Evolutionary conservation across 2,329 filamentous ascomycete genomes (phyloP).

Genomic region (Thielaviopsis punctulata): DNA sequence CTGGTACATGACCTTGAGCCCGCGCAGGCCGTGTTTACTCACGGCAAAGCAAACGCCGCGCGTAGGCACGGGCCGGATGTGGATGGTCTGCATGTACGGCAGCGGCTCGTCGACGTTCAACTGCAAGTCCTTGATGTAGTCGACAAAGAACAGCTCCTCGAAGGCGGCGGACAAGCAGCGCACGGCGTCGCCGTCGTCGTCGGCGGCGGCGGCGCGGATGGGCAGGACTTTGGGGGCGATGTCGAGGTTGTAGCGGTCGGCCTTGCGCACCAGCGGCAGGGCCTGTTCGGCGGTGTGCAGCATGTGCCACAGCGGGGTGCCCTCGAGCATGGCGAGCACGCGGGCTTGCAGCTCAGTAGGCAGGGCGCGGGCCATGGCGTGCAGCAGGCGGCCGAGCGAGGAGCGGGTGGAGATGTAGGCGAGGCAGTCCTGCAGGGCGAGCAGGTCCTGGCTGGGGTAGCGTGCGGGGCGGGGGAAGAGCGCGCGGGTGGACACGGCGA

Average conservation of each 20-base stretch:
- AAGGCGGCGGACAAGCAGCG: constrained; percentile 3
- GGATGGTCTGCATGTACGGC: not conserved
- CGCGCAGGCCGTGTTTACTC: constrained; percentile 10
- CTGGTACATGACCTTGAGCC: constrained; percentile 8
- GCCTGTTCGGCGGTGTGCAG: constrained; percentile 7
- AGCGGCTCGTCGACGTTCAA: not conserved
- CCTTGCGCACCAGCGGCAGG: constrained; percentile 5
- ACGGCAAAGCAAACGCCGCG: constrained; percentile 9
- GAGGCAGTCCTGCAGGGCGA: not conserved
- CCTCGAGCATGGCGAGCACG: not conserved
- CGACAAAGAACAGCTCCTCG: constrained; percentile 10
- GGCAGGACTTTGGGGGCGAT: constrained; percentile 2
- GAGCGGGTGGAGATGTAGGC: not conserved
- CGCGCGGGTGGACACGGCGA: constrained; percentile 10
- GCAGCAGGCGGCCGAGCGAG: constrained; percentile 5
- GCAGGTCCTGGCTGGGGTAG: constrained; percentile 10
- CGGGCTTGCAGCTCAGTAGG: constrained; percentile 9
- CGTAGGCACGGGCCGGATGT: not conserved
- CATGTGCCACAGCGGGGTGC: constrained; percentile 8
- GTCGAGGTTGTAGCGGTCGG: constrained; percentile 9
- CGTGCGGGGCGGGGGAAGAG: constrained; percentile 5
- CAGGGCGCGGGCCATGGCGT: not conserved
- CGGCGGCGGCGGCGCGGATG: not conserved
- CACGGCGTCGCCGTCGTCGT: not conserved
- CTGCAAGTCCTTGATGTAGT: constrained; percentile 8